Base-by-base conservation (phyloP, 768 basidiomycete genomes). In the Boletus pseudopeckii region DNA sequence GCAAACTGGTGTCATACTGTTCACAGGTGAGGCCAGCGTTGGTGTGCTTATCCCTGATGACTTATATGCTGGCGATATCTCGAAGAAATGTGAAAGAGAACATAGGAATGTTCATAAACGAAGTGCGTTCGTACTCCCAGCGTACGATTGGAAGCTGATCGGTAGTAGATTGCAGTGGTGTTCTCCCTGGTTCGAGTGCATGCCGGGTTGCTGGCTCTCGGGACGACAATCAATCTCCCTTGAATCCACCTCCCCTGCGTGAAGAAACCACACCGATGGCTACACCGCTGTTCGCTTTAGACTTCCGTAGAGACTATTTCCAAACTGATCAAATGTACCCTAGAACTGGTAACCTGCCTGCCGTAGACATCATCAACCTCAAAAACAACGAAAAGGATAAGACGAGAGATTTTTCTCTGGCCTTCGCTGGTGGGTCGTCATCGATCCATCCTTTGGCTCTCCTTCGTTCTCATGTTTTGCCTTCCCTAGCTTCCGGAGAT, bases 1-100 rank as follows among this genome's bases (percentile, higher is more conserved):
- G 77, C 54, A 70, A 62, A 52, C 55, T 77, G 9, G 77, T 75
- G 14, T 71, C 71, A 7, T 79, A 79, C 49, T 79, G 77, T 55
- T 79, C 77, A 1, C 71, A 61, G 61, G 65, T 67, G 43, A 49
- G 61, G 1, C 5, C 7, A 2, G 7, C 3, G 18, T 43, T 45
- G 9, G 8, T 17, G 24, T 20, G 18, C 8, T 15, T 13, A 13
- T 30, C 4, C 14, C 15, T 8, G 15, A 26, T 41, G 33, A 8
- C 37, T 53, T 6, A 36, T 28, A 10, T 36, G 40, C 38, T 43
- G 28, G 5, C 30, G 9, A 39, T 46, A 5, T n/a, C 15, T 15
- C 15, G 14, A 45, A 77, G 74, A 71, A 70, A 45, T 79, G 77
- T 50, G 73, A 76, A 56, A 63, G 55, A 22, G 53, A 44, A 15